Evolutionary conservation across 2,329 filamentous ascomycete species (phyloP), one percentile per base, ranked within the genome.

Genomic region (Colletotrichum tanaceti): DNA sequence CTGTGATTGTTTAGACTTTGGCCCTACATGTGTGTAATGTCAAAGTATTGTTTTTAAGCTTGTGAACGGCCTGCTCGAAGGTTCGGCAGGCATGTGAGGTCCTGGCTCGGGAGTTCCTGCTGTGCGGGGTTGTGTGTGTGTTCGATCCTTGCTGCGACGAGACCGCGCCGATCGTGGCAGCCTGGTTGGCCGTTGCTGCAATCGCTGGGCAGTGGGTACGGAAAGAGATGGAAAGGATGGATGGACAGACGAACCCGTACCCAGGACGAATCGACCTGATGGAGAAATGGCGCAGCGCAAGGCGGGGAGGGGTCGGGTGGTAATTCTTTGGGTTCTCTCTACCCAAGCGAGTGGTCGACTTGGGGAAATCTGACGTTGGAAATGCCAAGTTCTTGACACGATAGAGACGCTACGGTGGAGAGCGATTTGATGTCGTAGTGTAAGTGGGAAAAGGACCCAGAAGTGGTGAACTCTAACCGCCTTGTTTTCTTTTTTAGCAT

Each of bases 151-250:
- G 7, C n/a, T 10, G 24, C 20, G 47, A n/a, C 18, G 11, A 39
- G 57, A n/a, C 6, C 43, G 32, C 41, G 49, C 41, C 38, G 58
- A 61, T 24, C 47, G 47, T 16, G 24, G 24, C 24, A 44, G 47
- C 38, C 24, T 47, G 14, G 18, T 18, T n/a, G 3, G 13, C 10
- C 13, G 13, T 44, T 13, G 9, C 55, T 20, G 24, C 41, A 14
- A 46, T 38, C 55, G 55, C 3, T 10, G 18, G 55, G 41, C 6
- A n/a, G 13, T 32, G 9, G 1, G 13, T 54, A 16, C 13, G 18
- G 28, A 32, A 32, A 9, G 24, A 2, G 28, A 35, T 20, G 28
- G 35, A 35, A 22, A 39, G 24, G n/a, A 46, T 39, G 4, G 13
- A 38, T 54, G 32, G 32, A 53, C 35, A 22, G 49, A 13, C 13